Evolutionary conservation across 768 basidiomycete species (phyloP).

Genomic region (Pisolithus microcarpus): DNA sequence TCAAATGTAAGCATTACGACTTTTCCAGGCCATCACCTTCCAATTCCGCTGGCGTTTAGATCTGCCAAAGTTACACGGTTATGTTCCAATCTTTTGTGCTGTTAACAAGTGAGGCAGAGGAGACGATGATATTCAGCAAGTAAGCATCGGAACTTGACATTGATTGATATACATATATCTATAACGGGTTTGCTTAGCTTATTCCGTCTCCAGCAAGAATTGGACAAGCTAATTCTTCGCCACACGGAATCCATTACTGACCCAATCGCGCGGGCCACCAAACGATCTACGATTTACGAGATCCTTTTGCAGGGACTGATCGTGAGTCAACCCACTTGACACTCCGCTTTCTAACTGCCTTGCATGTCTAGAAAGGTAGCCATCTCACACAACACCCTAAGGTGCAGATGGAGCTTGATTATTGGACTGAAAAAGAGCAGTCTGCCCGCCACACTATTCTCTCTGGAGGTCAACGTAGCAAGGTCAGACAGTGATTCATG

Average conservation of each 20-base stretch:
- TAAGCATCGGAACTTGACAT: slow-evolving; percentile 30
- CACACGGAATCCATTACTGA: slow-evolving; percentile 69
- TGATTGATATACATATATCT: neutral
- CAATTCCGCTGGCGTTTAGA: slow-evolving; percentile 27
- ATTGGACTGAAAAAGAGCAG: slow-evolving; percentile 83
- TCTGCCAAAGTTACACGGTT: slow-evolving; percentile 69
- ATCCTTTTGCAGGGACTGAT: slow-evolving; percentile 67
- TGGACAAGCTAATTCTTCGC: slow-evolving; percentile 64
- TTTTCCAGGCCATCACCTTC: neutral
- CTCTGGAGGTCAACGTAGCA: slow-evolving; percentile 28
- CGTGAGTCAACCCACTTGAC: slow-evolving; percentile 37
- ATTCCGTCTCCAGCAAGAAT: slow-evolving; percentile 75
- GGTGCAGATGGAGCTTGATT: slow-evolving; percentile 77
- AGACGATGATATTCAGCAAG: slow-evolving; percentile 97
- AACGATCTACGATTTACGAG: slow-evolving; percentile 69
- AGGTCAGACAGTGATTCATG: slow-evolving; percentile 13
- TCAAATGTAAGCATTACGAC: slow-evolving; percentile 39
- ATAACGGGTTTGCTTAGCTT: slow-evolving; percentile 43
- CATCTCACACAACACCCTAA: slow-evolving; percentile 74
- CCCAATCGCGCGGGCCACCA: slow-evolving; percentile 52
- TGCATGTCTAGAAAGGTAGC: slow-evolving; percentile 47
- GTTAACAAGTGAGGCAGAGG: slow-evolving; percentile 77
- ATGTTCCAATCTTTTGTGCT: slow-evolving; percentile 81
- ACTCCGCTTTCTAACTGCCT: neutral
- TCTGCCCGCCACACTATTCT: slow-evolving; percentile 60